Base-by-base conservation (phyloP, 2,329 filamentous ascomycete species). In the Dendryphion nanum region DNA sequence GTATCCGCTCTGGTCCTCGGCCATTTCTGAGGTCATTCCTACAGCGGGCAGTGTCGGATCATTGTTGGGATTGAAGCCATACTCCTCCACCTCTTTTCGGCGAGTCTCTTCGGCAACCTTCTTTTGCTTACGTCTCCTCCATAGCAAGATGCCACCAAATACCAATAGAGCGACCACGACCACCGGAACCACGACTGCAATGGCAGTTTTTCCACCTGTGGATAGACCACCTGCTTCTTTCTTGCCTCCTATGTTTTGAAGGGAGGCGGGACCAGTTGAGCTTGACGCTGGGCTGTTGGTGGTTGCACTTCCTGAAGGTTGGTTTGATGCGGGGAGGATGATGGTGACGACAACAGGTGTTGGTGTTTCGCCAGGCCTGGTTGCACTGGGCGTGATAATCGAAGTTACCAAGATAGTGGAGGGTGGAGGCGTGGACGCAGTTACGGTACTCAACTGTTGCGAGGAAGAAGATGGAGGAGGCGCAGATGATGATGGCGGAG, bases 1-100 rank as follows among this genome's bases (percentile, higher is more conserved):
- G 70, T 98, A 98, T 33, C 91, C 91, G 2, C 81, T 78, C 38
- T 75, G 77, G 41, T 78, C 77, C 47, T 95, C 87, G 41, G 81
- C 77, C 83, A 90, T 89, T 63, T 91, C 82, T 29, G 77, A 70
- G 37, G 76, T 77, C 36, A 74, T 68, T 18, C 68, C 72, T 13
- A 79, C 72, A 7, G 75, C 74, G 6, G 81, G 81, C 10, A 95
- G 74, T 1, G 86, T 89, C 1, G 90, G 89, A 61, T 96, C 90
- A 43, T 89, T 84, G 68, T 97, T 97, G n/a, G 93, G 93, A 65
- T 97, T 97, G 74, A 90, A 97, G 20, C 86, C 85, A 63, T 97
- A 97, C 61, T 97, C 93, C 64, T 97, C 91, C 8, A 96, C 89
- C 68, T 98, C 93, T 71, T 96, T 96, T 47, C 90, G 81, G 35